These are phyloP conservation scores for Solanum aculeatissimum DNA, from an alignment of 305 asterid genomes.

Conservation along the genomic window DNA sequence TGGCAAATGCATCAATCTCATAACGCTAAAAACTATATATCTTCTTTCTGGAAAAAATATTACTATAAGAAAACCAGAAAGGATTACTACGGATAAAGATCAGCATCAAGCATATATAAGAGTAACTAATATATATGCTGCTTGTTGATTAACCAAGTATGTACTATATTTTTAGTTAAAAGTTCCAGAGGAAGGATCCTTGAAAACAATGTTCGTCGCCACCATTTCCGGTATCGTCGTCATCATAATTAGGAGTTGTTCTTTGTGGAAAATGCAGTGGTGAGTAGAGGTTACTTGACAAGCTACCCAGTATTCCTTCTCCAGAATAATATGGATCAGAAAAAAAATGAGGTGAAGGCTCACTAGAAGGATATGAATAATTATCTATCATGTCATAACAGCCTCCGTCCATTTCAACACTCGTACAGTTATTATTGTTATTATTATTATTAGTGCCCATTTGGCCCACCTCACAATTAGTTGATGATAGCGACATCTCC, in stretches of 20 bases:
- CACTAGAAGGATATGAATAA: background rate
- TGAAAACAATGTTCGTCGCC: background rate
- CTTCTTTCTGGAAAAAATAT: background rate
- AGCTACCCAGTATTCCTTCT: slow-evolving; percentile 1
- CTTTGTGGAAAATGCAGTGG: background rate
- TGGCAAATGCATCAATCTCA: background rate
- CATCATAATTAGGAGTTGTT: background rate
- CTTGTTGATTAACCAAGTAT: background rate
- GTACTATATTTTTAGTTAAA: background rate
- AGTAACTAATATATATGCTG: background rate
- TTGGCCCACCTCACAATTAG: background rate
- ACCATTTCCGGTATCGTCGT: background rate
- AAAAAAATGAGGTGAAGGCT: background rate
- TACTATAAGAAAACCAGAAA: background rate
- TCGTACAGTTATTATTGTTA: background rate
- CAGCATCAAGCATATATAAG: background rate
- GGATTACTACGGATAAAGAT: background rate
- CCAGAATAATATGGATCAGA: background rate
- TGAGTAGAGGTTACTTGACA: slow-evolving; percentile 14
- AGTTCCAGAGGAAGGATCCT: slow-evolving; percentile 19
- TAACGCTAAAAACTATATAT: background rate
- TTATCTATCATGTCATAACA: slow-evolving; percentile 2
- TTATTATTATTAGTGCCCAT: background rate
- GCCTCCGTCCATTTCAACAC: slow-evolving; percentile 2
- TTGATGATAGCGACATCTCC: background rate